Percentiles rank a stretch among this genome's conserved stretches.
phyloP scores from a whole-genome alignment of 345 rosid species.

The Gossypium australe region DNA sequence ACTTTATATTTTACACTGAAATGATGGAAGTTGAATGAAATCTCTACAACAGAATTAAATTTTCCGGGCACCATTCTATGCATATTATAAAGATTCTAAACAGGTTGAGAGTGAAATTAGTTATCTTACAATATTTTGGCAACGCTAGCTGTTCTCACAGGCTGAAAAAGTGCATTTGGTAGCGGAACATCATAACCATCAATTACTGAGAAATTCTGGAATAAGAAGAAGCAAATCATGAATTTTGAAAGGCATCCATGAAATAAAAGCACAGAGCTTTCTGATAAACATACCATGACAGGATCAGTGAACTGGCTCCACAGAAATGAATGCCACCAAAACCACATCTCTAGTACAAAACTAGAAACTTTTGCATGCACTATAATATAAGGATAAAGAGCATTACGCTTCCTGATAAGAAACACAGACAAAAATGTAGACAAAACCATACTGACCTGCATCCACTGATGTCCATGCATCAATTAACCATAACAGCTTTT shows the following conservation, averaged over 20 bases:
- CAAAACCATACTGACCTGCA: conserved; percentile 33
- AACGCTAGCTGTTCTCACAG: conserved; percentile 47
- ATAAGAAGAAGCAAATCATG: conserved; percentile 20
- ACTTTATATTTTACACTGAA: neutral
- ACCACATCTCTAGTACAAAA: conserved; percentile 86
- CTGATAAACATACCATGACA: conserved; percentile 39
- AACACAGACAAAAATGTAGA: neutral
- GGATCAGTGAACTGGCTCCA: conserved; percentile 49
- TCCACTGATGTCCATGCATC: conserved; percentile 65
- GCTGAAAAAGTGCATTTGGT: conserved; percentile 54
- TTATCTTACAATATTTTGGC: conserved; percentile 59
- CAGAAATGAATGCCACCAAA: conserved; percentile 79
- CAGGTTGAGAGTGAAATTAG: conserved; percentile 3
- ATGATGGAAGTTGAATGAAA: neutral
- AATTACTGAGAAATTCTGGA: conserved; percentile 45
- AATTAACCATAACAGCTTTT: conserved; percentile 69
- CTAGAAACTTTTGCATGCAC: conserved; percentile 53
- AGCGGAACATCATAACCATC: conserved; percentile 31
- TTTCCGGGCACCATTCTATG: neutral
- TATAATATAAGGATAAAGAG: conserved; percentile 28
- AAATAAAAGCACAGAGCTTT: conserved; percentile 2
- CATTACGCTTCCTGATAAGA: conserved; percentile 7
- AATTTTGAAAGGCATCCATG: conserved; percentile 12
- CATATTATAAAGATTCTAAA: neutral
- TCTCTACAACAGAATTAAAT: neutral